Conservation (phyloP, 1,284 basidiomycete species). For the Apiotrichum brassicae region DNA sequence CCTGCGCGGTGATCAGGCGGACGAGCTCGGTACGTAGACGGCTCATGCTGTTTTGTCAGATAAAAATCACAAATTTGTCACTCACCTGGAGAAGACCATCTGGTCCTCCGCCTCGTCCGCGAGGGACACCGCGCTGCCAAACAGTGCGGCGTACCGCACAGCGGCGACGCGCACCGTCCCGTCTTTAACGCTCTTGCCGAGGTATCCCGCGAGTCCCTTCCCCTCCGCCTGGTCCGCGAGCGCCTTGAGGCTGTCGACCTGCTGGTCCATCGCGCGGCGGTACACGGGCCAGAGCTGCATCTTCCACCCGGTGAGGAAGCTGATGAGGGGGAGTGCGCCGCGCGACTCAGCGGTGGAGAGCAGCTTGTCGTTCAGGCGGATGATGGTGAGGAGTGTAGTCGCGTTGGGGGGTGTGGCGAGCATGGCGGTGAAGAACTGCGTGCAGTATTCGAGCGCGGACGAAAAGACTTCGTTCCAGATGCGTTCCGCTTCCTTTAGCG, state of each 20-base stretch:
- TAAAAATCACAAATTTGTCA: not conserved
- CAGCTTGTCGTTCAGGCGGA: constrained; percentile 74
- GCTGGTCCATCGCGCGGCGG: constrained; percentile 76
- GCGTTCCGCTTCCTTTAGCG: constrained; percentile 40
- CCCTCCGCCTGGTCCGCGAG: constrained; percentile 64
- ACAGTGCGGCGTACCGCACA: constrained; percentile 65
- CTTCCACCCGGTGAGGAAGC: constrained; percentile 69
- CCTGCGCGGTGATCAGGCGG: constrained; percentile 67
- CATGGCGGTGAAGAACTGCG: constrained; percentile 39
- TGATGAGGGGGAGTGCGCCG: constrained; percentile 67
- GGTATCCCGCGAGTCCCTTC: constrained; percentile 44
- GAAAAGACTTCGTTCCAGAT: constrained; percentile 89
- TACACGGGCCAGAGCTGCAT: constrained; percentile 85
- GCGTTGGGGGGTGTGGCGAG: constrained; percentile 56
- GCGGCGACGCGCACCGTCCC: constrained; percentile 56
- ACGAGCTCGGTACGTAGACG: constrained; percentile 79
- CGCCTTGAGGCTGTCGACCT: constrained; percentile 71
- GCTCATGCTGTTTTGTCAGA: constrained; percentile 55
- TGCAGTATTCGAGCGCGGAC: constrained; percentile 73
- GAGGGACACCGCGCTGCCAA: constrained; percentile 69
- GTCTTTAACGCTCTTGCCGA: constrained; percentile 64
- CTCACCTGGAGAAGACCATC: constrained; percentile 86
- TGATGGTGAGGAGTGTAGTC: constrained; percentile 74
- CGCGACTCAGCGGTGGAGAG: constrained; percentile 66
- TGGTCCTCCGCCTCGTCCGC: constrained; percentile 80